Evolutionary conservation across 768 basidiomycete genomes (phyloP), one percentile per base, ranked within the genome.

Genomic region (Boletus reticuloceps): DNA sequence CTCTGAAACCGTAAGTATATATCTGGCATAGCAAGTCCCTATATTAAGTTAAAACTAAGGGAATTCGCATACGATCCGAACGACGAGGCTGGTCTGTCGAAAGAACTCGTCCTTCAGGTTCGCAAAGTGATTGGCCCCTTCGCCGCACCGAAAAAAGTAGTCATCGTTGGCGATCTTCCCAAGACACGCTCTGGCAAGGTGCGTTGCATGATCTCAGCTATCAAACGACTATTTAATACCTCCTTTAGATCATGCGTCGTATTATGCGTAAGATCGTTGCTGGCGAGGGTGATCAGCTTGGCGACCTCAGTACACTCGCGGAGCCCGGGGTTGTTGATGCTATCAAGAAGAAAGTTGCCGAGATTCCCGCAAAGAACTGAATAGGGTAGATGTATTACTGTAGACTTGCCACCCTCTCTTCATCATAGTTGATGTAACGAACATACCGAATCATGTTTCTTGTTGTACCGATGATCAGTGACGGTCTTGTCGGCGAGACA

Each of bases 91-190:
- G 78, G 72, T 1, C 82, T 98, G 34, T 59, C 75, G 50, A 98
- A 97, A 74, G 96, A 98, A 74, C 84, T 99, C 56, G 81, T 88
- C 29, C 83, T 98, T 32, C 95, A 98, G 75, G 95, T 98, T 19
- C 86, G 97, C 67, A 98, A 98, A 76, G 90, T 91, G 42, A 99
- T 99, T 57, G 97, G 96, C 5, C 95, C 97, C 4, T 98, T 99
- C 73, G 96, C 96, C 2, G 88, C 94, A 16, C 96, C 96, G 27
- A 98, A 98, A 83, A 91, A 88, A 76, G 84, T 96, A 62, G 86
- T 79, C 71, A 77, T 95, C 63, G 88, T 93, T 59, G 60, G 72
- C 41, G 94, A 96, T 73, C 76, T 97, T 51, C 95, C 95, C 37
- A 97, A 97, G 84, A 98, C 96, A 34, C 81, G 96, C 45, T 91